These are phyloP conservation scores for Chlorella sp. DNA, from an alignment of 139 green algal genomes.

Conservation along the genomic window DNA sequence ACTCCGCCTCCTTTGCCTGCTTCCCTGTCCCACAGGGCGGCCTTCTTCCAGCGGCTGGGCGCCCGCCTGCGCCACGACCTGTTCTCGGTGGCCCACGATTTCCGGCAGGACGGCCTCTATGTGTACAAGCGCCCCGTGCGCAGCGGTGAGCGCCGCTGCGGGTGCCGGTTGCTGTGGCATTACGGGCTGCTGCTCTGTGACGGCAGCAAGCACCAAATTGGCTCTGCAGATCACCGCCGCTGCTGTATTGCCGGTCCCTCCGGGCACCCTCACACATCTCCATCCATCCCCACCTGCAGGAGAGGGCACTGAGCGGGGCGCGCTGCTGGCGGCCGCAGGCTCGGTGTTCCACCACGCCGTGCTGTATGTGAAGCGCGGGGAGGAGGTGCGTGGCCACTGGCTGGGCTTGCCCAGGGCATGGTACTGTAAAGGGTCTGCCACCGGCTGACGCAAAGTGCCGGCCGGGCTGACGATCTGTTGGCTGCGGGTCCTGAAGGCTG, in stretches of 20 bases:
- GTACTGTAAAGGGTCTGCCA: no score
- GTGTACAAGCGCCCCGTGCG: slow-evolving; percentile 56
- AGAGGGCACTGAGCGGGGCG: neutral
- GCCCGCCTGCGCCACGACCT: neutral
- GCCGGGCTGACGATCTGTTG: no score
- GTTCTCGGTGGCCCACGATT: neutral
- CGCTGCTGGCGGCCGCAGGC: slow-evolving; percentile 44
- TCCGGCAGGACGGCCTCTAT: slow-evolving; percentile 54
- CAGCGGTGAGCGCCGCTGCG: neutral
- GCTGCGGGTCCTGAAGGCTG: no score
- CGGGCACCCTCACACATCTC: neutral
- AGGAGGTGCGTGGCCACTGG: neutral
- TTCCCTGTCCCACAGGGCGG: neutral
- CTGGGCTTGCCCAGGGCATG: no score
- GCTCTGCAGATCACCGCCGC: no score
- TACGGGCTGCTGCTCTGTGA: no score
- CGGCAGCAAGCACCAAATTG: no score
- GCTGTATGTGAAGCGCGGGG: slow-evolving; percentile 48
- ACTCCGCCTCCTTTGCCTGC: no score
- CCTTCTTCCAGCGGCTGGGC: slow-evolving; percentile 7
- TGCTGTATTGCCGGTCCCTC: no score
- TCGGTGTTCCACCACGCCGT: slow-evolving; percentile 57
- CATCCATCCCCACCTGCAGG: no score
- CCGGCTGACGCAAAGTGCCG: no score
- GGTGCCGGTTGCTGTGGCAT: no score